phyloP scores from a whole-genome alignment of 164 flowering plant genomes.

The Vitis rotundifolia region DNA sequence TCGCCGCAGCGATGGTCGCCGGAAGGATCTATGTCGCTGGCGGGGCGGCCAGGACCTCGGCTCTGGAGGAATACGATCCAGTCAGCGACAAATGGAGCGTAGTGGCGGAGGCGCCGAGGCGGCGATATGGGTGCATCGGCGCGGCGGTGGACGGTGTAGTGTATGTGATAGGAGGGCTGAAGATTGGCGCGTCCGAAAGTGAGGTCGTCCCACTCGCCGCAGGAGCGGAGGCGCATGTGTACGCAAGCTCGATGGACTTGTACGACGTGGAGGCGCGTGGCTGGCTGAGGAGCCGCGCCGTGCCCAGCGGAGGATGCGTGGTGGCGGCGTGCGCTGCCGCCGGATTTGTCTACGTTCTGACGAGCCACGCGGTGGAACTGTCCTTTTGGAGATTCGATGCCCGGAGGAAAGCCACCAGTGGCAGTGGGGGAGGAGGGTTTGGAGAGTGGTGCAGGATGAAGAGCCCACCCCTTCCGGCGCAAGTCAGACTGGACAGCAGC shows the following conservation, averaged over 20 bases:
- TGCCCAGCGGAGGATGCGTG: slow-evolving; percentile 93
- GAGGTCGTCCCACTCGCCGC: slow-evolving; percentile 21
- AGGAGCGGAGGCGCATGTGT: slow-evolving; percentile 51
- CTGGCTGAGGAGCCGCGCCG: slow-evolving; percentile 75
- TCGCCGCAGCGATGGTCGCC: slow-evolving; percentile 57
- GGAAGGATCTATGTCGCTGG: slow-evolving; percentile 80
- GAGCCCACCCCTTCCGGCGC: slow-evolving; percentile 73
- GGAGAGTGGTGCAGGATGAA: slow-evolving; percentile 79
- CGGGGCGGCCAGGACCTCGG: slow-evolving; percentile 47
- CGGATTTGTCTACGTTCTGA: slow-evolving; percentile 59
- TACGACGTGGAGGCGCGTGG: slow-evolving; percentile 63
- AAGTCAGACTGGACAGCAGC: slow-evolving; percentile 61
- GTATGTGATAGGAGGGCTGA: slow-evolving; percentile 82
- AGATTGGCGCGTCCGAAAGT: slow-evolving; percentile 37
- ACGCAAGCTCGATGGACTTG: slow-evolving; percentile 85
- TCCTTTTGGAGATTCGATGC: slow-evolving; percentile 84
- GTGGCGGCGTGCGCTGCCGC: slow-evolving; percentile 77
- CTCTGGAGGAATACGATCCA: slow-evolving; percentile 87
- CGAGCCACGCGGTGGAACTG: slow-evolving; percentile 89
- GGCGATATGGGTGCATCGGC: slow-evolving; percentile 82
- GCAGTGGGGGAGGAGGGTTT: slow-evolving; percentile 27
- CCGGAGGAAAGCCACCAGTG: slow-evolving; percentile 24
- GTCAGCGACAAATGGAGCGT: slow-evolving; percentile 59
- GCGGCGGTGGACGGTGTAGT: slow-evolving; percentile 76
- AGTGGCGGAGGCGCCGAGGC: slow-evolving; percentile 57